These are phyloP conservation scores for Oemleria cerasiformis DNA, from an alignment of 306 rosid species.

Conservation along the genomic window DNA sequence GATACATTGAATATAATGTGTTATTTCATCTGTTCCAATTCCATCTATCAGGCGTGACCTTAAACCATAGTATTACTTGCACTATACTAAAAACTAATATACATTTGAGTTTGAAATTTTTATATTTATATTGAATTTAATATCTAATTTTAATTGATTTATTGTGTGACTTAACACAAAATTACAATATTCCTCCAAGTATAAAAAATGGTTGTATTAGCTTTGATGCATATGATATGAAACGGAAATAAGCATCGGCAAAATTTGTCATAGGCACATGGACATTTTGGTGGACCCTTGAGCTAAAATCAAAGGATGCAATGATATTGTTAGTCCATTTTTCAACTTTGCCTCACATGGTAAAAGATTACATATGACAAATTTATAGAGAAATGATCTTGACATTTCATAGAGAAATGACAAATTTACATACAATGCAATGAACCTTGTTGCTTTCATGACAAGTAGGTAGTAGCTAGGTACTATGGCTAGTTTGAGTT, in stretches of 20 bases:
- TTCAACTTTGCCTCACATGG: slow-evolving; percentile 13
- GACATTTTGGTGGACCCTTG: slow-evolving; percentile 6
- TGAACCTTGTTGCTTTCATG: slow-evolving; percentile 32
- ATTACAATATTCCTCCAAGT: too few relatives aligned
- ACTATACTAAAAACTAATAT: too few relatives aligned
- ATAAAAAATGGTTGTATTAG: too few relatives aligned
- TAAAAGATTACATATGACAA: not conserved
- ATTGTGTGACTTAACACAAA: too few relatives aligned
- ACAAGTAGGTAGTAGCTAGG: not conserved
- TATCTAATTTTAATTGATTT: too few relatives aligned
- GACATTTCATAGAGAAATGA: not conserved
- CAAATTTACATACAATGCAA: slow-evolving; percentile 2
- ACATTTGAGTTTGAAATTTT: too few relatives aligned
- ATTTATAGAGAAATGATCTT: not conserved
- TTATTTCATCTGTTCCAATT: too few relatives aligned
- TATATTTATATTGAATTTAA: too few relatives aligned
- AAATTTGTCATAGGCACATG: not conserved
- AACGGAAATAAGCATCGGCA: not conserved
- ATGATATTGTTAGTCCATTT: slow-evolving; percentile 16
- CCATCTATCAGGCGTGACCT: too few relatives aligned
- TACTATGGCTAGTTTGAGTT: slow-evolving; percentile 5
- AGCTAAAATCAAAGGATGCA: slow-evolving; percentile 11
- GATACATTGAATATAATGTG: too few relatives aligned
- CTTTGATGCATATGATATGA: too few relatives aligned
- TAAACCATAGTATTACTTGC: too few relatives aligned